A percentile compares a stretch with the other conserved stretches of the same genome.
Conservation (phyloP, 2,329 filamentous ascomycete genomes). For the Claviceps purpurea region DNA sequence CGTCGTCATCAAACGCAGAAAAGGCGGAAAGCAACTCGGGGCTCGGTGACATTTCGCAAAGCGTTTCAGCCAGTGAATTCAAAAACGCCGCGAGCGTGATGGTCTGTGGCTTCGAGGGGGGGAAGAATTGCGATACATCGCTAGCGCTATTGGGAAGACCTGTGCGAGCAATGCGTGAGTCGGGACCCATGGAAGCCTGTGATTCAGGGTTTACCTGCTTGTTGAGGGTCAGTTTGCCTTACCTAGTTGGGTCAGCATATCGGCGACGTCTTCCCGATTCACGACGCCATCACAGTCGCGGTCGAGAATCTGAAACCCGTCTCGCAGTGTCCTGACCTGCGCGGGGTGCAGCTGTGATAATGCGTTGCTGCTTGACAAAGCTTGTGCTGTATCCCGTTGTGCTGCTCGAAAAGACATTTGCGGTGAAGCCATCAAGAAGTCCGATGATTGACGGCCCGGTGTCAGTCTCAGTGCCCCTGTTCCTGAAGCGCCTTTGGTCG, state of each 20-base stretch:
- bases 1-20: constrained; percentile 89
- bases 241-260: constrained; percentile 81
- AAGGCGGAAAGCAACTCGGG: constrained; percentile 80
- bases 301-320: constrained; percentile 89
- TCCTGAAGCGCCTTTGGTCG: constrained; percentile 30
- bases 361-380: constrained; percentile 35
- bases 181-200: background rate
- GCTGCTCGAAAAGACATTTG: constrained; percentile 18
- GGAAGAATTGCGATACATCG: constrained; percentile 73
- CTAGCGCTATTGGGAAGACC: constrained; percentile 61
- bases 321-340: constrained; percentile 76
- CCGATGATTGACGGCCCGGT: constrained; percentile 18
- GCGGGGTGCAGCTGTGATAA: constrained; percentile 64
- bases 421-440: constrained; percentile 24
- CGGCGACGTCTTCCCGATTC: constrained; percentile 67
- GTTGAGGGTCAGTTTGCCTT: constrained; percentile 9
- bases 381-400: constrained; percentile 19
- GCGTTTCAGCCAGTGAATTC: constrained; percentile 61
- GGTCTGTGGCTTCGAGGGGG: constrained; percentile 53
- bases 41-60: constrained; percentile 62
- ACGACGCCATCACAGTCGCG: constrained; percentile 76
- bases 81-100: constrained; percentile 79
- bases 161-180: constrained; percentile 15
- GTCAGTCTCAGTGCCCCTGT: constrained; percentile 21
- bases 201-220: background rate